Evolutionary conservation across 805 yeast species (phyloP), one percentile per base, ranked within the genome.

Genomic region (Starmera quercuum): DNA sequence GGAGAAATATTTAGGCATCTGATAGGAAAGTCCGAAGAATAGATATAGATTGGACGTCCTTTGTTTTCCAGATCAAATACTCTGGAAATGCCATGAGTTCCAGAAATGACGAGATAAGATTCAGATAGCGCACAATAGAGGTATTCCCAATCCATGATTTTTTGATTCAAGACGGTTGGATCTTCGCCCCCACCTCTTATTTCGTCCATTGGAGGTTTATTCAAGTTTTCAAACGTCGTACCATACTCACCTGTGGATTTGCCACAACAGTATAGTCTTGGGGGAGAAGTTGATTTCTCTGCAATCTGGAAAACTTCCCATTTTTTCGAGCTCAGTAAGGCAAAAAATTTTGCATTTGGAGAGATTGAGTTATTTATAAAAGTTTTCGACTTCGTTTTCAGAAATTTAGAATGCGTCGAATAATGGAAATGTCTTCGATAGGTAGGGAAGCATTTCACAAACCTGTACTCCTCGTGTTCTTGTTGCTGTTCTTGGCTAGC

Each of bases 391-490:
- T 64, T 59, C 22, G 70, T 59, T 32, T 71, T 52, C 21, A 75
- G 59, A 35, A 73, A 61, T 31, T 66, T 66, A 7, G 75, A 56
- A 37, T 74, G 78, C 0, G 80, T 72, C 19, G 64, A 59, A 47
- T 68, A 69, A 29, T 74, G 74, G 32, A 67, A 64, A 32, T 73
- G 66, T 40, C 73, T 78, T 38, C 95, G 67, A 51, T 81, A 83
- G 35, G 77, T 73, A 0, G 97, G 97, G 57, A 85, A 87, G 46
- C 90, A 84, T 46, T 78, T 81, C 6, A 79, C 77, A 53, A 78
- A 85, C 34, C 76, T 66, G 35, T 71, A 66, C 50, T 84, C 95
- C 41, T 78, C 75, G 26, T 58, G 61, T 36, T 53, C 64, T 26
- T 47, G 49, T 20, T 4, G 38, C 10, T 31, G 25, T 17, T 37